Conservation (phyloP, 106 monocot species). For the Platanthera zijinensis region DNA sequence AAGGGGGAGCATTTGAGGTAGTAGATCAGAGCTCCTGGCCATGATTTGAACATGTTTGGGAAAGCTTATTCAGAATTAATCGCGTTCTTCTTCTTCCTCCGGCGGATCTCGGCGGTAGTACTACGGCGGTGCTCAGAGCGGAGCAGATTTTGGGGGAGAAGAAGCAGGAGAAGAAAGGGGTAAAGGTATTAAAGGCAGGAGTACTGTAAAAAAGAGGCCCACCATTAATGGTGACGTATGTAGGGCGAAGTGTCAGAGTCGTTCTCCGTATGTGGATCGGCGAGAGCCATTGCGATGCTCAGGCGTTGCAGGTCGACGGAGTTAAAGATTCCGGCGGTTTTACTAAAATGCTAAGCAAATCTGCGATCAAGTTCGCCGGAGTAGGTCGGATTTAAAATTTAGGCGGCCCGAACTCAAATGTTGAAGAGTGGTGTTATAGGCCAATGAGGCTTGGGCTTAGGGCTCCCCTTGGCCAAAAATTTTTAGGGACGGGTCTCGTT, state of each 20-base stretch:
- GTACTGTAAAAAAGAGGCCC: conserved; percentile 5
- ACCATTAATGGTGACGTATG: conserved; percentile 4
- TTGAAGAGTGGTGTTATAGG: no score
- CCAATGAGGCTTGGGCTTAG: no score
- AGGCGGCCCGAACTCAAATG: no score
- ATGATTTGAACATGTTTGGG: neutral
- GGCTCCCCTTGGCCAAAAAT: no score
- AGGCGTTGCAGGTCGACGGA: no score
- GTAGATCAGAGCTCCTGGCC: neutral
- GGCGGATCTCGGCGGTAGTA: neutral
- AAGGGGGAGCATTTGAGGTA: conserved; percentile 5
- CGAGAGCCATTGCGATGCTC: neutral
- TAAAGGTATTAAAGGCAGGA: neutral
- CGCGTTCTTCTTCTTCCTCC: neutral
- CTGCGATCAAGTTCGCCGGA: no score
- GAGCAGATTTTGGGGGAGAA: neutral
- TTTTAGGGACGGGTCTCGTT: no score
- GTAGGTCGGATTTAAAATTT: no score
- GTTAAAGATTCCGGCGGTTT: no score
- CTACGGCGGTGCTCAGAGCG: no score
- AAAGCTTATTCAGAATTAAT: neutral
- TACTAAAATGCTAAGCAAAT: no score
- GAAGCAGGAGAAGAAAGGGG: neutral
- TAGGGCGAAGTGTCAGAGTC: neutral
- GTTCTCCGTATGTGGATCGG: neutral